Base-by-base conservation (phyloP, 257 asterid genomes). In the Euphrasia confusa region DNA sequence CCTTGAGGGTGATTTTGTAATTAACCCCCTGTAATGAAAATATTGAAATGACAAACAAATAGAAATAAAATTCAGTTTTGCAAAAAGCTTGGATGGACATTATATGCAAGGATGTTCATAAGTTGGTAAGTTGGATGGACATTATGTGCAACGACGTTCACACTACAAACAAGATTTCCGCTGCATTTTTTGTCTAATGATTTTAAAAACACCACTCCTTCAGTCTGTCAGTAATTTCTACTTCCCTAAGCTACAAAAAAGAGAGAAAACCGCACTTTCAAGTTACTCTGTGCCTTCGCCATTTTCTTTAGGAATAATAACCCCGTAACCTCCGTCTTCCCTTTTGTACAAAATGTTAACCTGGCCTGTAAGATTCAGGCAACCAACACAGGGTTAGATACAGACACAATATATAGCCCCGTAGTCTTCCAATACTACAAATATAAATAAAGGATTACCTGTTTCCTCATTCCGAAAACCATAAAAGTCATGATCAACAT, bases 401-500 rank as follows among this genome's bases (percentile, higher is more conserved):
- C 4, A 30, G 3, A 30, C 33, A 30, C 33, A 30, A 30, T 30
- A 30, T 3, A 30, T 30, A 30, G 5, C 33, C 33, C 5, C 33
- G 2, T 2, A 2, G 33, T 30, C 4, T 30, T 30, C 3, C 33
- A 30, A 30, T 30, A 30, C 33, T 2, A 30, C 4, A 30, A 1
- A 30, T 30, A 30, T 30, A 30, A 30, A 3, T 4, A 30, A n/a
- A 21, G 24, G 27, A 13, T 0, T 68, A 88, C 98, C 95, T 12
- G 96, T 84, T 76, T 84, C 95, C 73, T 89, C 97, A 39, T 92
- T 92, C 59, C 90, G 83, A 53, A 92, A 92, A 48, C 90, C 95
- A 71, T 84, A 92, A 73, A 88, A 88, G 80, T 85, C 92, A 13
- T 89, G 62, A 54, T 65, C 70, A 53, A 65, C 42, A 63, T 63